Conservation (phyloP, 768 basidiomycete genomes). For the Boletus speciosus region DNA sequence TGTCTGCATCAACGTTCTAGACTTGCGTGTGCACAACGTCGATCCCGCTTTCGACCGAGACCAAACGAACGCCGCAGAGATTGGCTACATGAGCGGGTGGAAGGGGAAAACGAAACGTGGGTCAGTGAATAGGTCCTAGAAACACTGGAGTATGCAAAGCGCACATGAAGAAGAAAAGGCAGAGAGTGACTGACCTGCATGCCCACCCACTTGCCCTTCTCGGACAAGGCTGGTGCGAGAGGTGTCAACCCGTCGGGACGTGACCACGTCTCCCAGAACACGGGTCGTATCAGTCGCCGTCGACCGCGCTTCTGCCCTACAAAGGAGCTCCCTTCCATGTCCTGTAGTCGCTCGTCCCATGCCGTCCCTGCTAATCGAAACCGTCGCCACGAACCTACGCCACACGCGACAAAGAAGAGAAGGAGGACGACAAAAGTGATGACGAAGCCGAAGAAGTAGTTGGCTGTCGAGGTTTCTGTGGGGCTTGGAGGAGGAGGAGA, state of each 20-base stretch:
- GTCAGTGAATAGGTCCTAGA: background rate
- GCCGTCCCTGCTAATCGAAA: slow-evolving; percentile 17
- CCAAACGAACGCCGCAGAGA: slow-evolving; percentile 21
- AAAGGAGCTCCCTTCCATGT: slow-evolving; percentile 9
- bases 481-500: background rate
- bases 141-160: background rate
- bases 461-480: slow-evolving; percentile 9
- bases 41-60: slow-evolving; percentile 5
- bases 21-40: background rate
- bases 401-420: slow-evolving; percentile 50
- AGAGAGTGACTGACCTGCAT: slow-evolving; percentile 21
- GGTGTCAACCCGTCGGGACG: background rate
- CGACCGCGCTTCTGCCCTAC: slow-evolving; percentile 11
- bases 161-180: background rate
- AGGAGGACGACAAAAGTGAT: slow-evolving; percentile 35
- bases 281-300: slow-evolving; percentile 17
- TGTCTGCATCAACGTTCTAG: background rate
- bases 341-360: slow-evolving; percentile 21
- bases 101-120: background rate
- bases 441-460: slow-evolving; percentile 34
- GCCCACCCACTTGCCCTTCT: slow-evolving; percentile 9
- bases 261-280: slow-evolving; percentile 22
- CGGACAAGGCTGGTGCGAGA: background rate
- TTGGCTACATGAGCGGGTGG: slow-evolving; percentile 10
- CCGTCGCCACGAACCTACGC: slow-evolving; percentile 45